phyloP scores from a whole-genome alignment of 139 green algal genomes.

The Coelastrella sp. region DNA sequence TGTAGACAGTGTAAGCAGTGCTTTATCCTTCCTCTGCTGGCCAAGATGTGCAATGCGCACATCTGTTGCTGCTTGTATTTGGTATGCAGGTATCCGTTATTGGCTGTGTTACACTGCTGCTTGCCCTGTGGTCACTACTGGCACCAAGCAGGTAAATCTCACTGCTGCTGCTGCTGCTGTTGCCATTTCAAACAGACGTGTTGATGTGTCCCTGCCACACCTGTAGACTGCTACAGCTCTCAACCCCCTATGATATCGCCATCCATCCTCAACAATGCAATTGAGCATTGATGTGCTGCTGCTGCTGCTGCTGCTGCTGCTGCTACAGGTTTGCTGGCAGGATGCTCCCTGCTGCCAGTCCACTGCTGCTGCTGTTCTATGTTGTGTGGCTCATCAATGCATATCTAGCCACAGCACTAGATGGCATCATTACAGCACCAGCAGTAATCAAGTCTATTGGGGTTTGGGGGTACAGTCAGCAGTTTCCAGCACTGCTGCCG shows the following conservation, averaged over 20 bases:
- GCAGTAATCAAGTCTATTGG: conserved; percentile 27
- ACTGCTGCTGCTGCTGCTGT: background rate
- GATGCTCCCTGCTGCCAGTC: background rate
- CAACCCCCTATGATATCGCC: too few species aligned
- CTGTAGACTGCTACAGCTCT: too few species aligned
- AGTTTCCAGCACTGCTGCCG: background rate
- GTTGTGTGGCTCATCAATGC: conserved; percentile 11
- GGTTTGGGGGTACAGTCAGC: conserved; percentile 31
- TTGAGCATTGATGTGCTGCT: too few species aligned
- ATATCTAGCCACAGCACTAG: conserved; percentile 34
- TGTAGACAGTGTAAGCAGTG: too few species aligned
- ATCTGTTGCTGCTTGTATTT: background rate
- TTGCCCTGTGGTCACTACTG: conserved; percentile 43
- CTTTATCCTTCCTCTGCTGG: too few species aligned
- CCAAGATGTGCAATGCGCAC: background rate
- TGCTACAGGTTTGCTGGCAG: background rate
- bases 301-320: background rate
- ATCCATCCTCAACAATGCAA: too few species aligned
- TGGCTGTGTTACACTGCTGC: conserved; percentile 26
- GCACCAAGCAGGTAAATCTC: conserved; percentile 20
- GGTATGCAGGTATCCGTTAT: conserved; percentile 22
- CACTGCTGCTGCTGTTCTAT: background rate
- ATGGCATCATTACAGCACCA: background rate
- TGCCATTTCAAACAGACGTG: too few species aligned
- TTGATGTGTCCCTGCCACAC: too few species aligned